phyloP scores from a whole-genome alignment of 2,329 filamentous ascomycete species.

The Aspergillus intermedius region DNA sequence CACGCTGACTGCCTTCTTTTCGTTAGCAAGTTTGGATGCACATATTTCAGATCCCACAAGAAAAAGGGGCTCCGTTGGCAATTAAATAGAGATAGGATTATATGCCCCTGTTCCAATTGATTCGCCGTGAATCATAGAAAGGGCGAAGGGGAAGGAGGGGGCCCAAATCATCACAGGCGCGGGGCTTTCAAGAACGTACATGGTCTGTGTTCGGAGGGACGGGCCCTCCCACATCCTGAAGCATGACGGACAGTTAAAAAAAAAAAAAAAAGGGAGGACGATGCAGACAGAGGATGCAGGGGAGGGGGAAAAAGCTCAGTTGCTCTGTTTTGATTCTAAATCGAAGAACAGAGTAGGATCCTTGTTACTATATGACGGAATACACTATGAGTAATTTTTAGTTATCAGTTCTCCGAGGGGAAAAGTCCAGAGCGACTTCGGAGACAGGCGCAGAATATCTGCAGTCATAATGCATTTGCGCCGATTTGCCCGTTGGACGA shows the following conservation, averaged over 20 bases:
- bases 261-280: not conserved
- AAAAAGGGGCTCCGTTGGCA: too few species aligned
- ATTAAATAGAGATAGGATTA: not conserved
- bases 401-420: not conserved
- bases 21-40: not conserved
- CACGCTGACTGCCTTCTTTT: constrained; percentile 80
- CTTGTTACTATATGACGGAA: not conserved
- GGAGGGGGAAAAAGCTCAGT: not conserved
- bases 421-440: not conserved
- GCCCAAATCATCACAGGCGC: constrained; percentile 3
- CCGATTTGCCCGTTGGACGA: too few species aligned
- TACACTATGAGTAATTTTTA: not conserved
- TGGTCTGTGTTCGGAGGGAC: constrained; percentile 74
- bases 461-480: too few species aligned
- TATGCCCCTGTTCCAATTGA: not conserved
- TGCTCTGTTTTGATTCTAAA: not conserved
- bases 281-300: not conserved
- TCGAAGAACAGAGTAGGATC: not conserved
- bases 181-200: constrained; percentile 45
- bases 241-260: constrained; percentile 20
- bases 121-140: not conserved
- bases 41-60: too few species aligned
- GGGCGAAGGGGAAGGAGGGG: constrained; percentile 17
- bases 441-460: not conserved
- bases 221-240: constrained; percentile 55